These are phyloP conservation scores for Rubroboletus satanas DNA, from an alignment of 768 basidiomycete genomes.

Conservation along the genomic window DNA sequence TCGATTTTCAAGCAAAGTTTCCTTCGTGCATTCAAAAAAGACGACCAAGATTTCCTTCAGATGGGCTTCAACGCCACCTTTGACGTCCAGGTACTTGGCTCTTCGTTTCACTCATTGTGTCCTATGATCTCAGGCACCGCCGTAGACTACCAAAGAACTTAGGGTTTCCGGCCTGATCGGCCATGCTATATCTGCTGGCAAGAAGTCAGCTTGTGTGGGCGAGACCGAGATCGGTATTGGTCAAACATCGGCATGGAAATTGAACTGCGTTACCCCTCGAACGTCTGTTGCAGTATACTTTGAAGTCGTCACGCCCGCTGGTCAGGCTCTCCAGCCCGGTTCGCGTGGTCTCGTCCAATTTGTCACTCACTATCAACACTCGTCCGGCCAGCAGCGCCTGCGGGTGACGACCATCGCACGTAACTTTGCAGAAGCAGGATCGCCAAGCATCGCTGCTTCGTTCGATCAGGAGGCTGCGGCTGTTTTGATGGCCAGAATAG, in stretches of 20 bases:
- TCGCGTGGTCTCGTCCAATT: slow-evolving; percentile 96
- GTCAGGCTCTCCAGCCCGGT: slow-evolving; percentile 84
- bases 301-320: slow-evolving; percentile 96
- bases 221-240: slow-evolving; percentile 99
- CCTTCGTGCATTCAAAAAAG: slow-evolving; percentile 88
- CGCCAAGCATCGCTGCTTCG: slow-evolving; percentile 84
- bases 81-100: slow-evolving; percentile 76
- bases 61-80: slow-evolving; percentile 99
- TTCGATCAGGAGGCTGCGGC: slow-evolving; percentile 99
- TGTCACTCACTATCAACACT: slow-evolving; percentile 97
- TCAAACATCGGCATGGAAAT: slow-evolving; percentile 97
- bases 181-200: slow-evolving; percentile 94
- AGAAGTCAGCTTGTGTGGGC: slow-evolving; percentile 94
- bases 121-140: slow-evolving; percentile 1
- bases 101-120: not conserved
- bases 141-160: slow-evolving; percentile 94
- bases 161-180: slow-evolving; percentile 98
- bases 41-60: slow-evolving; percentile 83
- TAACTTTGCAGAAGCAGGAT: slow-evolving; percentile 97
- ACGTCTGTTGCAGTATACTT: slow-evolving; percentile 94
- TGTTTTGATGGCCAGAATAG: slow-evolving; percentile 97
- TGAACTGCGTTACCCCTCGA: slow-evolving; percentile 84
- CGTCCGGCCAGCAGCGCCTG: slow-evolving; percentile 89
- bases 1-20: slow-evolving; percentile 99
- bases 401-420: slow-evolving; percentile 98